Conservation (phyloP, 1,284 basidiomycete genomes). For the Taiwanofungus camphoratus region DNA sequence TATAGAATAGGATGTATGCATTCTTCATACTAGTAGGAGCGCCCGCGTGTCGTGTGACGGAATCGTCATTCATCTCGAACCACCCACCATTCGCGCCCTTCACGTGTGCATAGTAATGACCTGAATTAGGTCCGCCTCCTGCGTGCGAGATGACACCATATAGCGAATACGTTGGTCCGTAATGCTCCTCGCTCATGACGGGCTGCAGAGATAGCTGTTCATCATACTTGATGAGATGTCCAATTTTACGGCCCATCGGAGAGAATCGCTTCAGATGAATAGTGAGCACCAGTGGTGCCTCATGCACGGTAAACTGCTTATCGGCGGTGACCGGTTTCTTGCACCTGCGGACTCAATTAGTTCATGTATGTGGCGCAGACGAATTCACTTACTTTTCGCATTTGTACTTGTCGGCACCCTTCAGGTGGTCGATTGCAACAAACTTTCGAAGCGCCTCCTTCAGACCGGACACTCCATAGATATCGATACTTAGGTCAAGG, state of each 20-base stretch:
- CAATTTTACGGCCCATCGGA: constrained; percentile 84
- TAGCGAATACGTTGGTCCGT: constrained; percentile 78
- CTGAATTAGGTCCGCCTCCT: constrained; percentile 89
- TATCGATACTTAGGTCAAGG: constrained; percentile 89
- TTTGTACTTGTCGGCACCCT: constrained; percentile 94
- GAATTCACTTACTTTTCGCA: constrained; percentile 84
- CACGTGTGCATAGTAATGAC: constrained; percentile 92
- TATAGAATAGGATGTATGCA: constrained; percentile 94
- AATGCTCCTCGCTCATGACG: constrained; percentile 79
- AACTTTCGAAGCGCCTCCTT: constrained; percentile 81
- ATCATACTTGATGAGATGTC: constrained; percentile 73
- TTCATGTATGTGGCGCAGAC: constrained; percentile 3
- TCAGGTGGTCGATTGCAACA: constrained; percentile 76
- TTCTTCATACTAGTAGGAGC: constrained; percentile 64
- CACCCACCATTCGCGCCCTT: constrained; percentile 70
- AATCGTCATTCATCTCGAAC: constrained; percentile 95
- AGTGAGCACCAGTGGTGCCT: constrained; percentile 88
- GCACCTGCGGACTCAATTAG: constrained; percentile 50
- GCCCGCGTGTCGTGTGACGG: constrained; percentile 42
- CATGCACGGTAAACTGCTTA: constrained; percentile 84
- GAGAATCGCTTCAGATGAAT: constrained; percentile 98
- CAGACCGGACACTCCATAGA: constrained; percentile 60
- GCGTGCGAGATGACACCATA: constrained; percentile 94
- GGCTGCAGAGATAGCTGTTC: constrained; percentile 73
- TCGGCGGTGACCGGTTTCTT: constrained; percentile 84